Evolutionary conservation across 495 filamentous ascomycete species (phyloP).

Genomic region (Thozetella sp.): DNA sequence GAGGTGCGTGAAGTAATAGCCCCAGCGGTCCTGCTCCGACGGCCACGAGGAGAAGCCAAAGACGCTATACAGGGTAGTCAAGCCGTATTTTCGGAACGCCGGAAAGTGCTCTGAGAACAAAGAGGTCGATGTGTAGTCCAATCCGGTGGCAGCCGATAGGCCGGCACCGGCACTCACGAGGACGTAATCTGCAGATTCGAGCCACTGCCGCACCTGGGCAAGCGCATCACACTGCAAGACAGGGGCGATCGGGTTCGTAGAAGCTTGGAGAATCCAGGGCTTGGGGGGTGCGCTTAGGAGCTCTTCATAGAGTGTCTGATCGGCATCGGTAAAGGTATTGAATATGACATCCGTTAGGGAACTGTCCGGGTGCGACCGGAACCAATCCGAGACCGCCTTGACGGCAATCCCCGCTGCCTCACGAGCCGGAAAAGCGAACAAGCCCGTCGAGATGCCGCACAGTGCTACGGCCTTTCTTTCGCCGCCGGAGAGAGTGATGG

Average conservation of each 20-base stretch:
- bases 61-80: not conserved
- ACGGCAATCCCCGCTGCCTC: not conserved
- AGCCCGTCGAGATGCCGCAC: not conserved
- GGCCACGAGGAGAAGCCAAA: not conserved
- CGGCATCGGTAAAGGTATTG: not conserved
- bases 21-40: constrained; percentile 1
- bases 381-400: not conserved
- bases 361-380: not conserved
- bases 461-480: not conserved
- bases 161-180: not conserved
- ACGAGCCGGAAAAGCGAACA: not conserved
- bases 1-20: not conserved
- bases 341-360: not conserved
- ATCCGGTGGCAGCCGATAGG: not conserved
- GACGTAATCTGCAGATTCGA: not conserved
- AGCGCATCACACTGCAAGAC: not conserved
- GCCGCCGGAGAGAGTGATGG: not conserved
- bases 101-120: not conserved
- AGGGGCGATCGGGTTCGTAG: not conserved
- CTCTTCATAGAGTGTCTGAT: not conserved
- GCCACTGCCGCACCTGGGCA: not conserved
- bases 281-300: not conserved
- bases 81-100: not conserved
- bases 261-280: not conserved
- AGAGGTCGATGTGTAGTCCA: not conserved